phyloP scores from a whole-genome alignment of 1,284 basidiomycete species.

The Marasmius oreades region DNA sequence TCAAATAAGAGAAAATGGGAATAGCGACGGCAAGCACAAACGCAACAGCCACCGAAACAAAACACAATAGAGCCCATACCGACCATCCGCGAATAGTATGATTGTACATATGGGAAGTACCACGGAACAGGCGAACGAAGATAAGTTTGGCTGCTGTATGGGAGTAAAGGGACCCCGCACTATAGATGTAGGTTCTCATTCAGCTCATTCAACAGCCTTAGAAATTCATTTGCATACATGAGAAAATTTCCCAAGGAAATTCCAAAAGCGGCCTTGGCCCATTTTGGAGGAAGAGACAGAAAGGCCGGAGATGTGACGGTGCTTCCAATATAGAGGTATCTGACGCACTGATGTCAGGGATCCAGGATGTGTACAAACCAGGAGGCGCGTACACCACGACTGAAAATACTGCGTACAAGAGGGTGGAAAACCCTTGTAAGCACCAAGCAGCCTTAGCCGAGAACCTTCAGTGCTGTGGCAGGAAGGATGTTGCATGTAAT shows the following conservation, averaged over 20 bases:
- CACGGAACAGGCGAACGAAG: constrained; percentile 59
- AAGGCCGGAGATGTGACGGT: constrained; percentile 54
- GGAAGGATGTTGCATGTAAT: background rate
- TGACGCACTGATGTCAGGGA: constrained; percentile 6
- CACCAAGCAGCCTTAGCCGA: constrained; percentile 43
- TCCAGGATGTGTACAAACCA: background rate
- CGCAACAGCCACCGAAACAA: constrained; percentile 40
- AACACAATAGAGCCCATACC: constrained; percentile 48
- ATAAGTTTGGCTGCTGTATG: constrained; percentile 58
- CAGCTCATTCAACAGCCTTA: background rate
- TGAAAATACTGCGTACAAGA: constrained; percentile 46
- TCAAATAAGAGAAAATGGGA: constrained; percentile 52
- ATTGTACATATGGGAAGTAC: constrained; percentile 51
- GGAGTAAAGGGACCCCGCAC: constrained; percentile 44
- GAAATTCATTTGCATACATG: constrained; percentile 31
- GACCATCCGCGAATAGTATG: constrained; percentile 58
- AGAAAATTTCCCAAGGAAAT: constrained; percentile 48
- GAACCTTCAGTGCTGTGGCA: background rate
- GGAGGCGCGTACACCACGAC: constrained; percentile 38
- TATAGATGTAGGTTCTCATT: constrained; percentile 15
- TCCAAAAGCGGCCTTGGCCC: constrained; percentile 48
- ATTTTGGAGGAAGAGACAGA: constrained; percentile 44
- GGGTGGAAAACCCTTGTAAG: constrained; percentile 48
- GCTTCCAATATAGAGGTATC: constrained; percentile 55
- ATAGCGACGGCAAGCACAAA: constrained; percentile 55